Base-by-base conservation (phyloP, 805 yeast genomes). In the Sugiyamaella mastotermitis region DNA sequence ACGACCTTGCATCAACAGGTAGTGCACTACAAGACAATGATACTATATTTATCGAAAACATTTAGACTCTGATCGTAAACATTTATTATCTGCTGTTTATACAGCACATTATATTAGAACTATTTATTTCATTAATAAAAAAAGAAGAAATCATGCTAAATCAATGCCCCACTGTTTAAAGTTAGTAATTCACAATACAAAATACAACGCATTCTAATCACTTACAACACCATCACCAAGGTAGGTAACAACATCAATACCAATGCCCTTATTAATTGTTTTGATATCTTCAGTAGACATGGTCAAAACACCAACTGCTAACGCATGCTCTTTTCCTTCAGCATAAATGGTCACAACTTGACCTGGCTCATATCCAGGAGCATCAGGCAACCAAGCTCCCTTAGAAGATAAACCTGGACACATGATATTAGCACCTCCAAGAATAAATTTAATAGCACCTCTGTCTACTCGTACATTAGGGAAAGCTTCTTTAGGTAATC, bases 371-470 rank as follows among this genome's bases (percentile, higher is more conserved):
- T 77, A 57, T 5, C 73, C 72, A 26, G 80, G 75, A 21, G 80
- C 80, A 17, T 79, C 88, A 15, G 96, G 95, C 44, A 87, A 66
- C 38, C 64, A 62, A 15, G 94, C 96, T 29, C 96, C 95, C 2
- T 80, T 71, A 14, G 92, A 56, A 0, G 95, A 86, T 47, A 86
- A 70, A 14, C 96, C 96, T 3, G 95, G 95, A 62, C 96, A 88
- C 97, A 88, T 88, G 54, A 88, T 83, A 55, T 88, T 88, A 20
- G 97, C 96, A 40, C 97, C 97, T 3, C 94, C 81, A n/a, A 88
- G 65, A 18, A 88, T 92, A 55, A 88, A 88, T 61, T 88, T 88
- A 58, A 88, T 88, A 36, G 97, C 97, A 41, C 97, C 97, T 57
- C 96, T 73, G 55, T 88, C 97, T 9, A 90, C 97, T 56, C 79